These are phyloP conservation scores for Aphanomyces euteiches DNA, from an alignment of 352 stramenopile genomes.

Conservation along the genomic window DNA sequence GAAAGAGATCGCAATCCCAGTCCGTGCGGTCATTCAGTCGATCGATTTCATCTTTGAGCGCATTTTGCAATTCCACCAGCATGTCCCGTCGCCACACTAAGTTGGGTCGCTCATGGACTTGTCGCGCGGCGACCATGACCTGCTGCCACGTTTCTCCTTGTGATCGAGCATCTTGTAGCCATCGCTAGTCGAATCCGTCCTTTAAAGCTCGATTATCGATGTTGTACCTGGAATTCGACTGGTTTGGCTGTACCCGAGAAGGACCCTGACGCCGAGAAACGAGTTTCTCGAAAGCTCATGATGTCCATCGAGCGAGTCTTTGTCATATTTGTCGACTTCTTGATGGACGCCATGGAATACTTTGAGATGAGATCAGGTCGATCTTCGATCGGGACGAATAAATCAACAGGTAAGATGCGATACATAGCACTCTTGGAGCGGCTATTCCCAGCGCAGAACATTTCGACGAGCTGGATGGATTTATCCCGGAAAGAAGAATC, in stretches of 20 bases:
- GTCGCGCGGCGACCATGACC: conserved; percentile 55
- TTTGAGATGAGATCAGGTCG: conserved; percentile 52
- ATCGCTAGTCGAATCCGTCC: background rate
- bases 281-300: conserved; percentile 7
- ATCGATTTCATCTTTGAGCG: conserved; percentile 55
- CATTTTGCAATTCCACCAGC: conserved; percentile 53
- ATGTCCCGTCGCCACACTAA: conserved; percentile 71
- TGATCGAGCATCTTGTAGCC: conserved; percentile 44
- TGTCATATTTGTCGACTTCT: conserved; percentile 38
- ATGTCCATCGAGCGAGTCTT: conserved; percentile 36
- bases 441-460: conserved; percentile 78
- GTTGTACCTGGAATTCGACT: conserved; percentile 19
- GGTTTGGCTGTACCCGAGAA: background rate
- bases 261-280: conserved; percentile 8
- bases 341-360: conserved; percentile 49
- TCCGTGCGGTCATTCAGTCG: conserved; percentile 42
- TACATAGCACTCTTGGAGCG: conserved; percentile 74
- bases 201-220: background rate
- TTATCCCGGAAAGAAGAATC: conserved; percentile 38
- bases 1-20: conserved; percentile 82
- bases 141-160: conserved; percentile 74
- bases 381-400: conserved; percentile 66
- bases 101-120: conserved; percentile 60
- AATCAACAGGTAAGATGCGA: conserved; percentile 71
- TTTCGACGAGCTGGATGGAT: conserved; percentile 64